phyloP scores from a whole-genome alignment of 805 yeast species.

The Schwanniomyces pseudopolymorphus region DNA sequence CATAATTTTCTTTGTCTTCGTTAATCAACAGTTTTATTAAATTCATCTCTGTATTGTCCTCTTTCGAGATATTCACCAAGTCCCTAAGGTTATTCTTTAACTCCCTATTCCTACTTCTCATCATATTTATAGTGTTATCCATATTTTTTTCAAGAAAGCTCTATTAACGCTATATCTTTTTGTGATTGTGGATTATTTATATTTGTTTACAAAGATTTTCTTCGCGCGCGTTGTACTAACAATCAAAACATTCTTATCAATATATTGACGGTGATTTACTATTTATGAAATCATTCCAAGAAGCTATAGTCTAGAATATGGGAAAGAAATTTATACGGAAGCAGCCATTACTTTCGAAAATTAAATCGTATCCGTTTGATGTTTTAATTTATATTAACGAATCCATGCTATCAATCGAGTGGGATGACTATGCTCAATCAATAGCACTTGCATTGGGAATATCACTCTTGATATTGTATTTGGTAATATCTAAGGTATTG shows the following conservation, averaged over 20 bases:
- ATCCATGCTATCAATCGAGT: conserved; percentile 35
- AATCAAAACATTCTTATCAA: not conserved
- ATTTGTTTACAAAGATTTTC: conserved; percentile 1
- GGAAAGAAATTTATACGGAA: conserved; percentile 18
- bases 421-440: conserved; percentile 36
- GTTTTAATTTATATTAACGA: conserved; percentile 36
- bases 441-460: conserved; percentile 33
- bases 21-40: conserved; percentile 6
- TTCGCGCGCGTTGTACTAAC: not conserved
- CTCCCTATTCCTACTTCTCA: conserved; percentile 7
- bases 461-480: conserved; percentile 14
- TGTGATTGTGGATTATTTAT: not conserved
- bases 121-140: conserved; percentile 8
- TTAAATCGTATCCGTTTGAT: conserved; percentile 39
- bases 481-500: conserved; percentile 19
- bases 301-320: not conserved
- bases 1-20: conserved; percentile 4
- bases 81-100: conserved; percentile 9
- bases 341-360: conserved; percentile 28
- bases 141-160: not conserved
- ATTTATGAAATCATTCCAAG: not conserved
- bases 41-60: conserved; percentile 8
- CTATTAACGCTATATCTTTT: not conserved
- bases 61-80: conserved; percentile 9
- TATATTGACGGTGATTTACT: not conserved